Conservation (phyloP, 2,329 filamentous ascomycete species). For the Aureobasidium pullulans region DNA sequence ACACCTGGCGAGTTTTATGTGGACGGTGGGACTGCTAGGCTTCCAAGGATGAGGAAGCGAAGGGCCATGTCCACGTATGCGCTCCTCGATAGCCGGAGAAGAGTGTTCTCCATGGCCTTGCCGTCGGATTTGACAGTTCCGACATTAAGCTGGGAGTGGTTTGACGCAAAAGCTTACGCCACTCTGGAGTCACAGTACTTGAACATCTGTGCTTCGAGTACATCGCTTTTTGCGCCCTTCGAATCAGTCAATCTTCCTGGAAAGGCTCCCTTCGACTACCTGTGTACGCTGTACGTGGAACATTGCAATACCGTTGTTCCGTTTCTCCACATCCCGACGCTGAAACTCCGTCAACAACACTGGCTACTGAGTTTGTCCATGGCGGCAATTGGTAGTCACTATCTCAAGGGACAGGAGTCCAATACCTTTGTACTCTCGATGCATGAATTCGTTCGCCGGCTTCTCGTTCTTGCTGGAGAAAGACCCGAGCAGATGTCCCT, state of each 20-base stretch:
- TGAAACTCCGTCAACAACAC: not conserved
- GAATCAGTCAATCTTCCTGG: not conserved
- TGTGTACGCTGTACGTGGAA: not conserved
- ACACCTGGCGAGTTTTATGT: not conserved
- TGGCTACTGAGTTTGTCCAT: conserved; percentile 23
- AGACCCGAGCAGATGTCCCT: not conserved
- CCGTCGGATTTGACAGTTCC: not conserved
- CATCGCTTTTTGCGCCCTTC: not conserved
- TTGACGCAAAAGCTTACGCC: not conserved
- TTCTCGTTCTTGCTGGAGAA: not conserved
- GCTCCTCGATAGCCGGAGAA: not conserved
- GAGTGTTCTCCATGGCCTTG: not conserved
- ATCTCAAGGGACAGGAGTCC: conserved; percentile 13
- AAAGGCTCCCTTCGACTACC: not conserved
- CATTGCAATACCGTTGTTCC: not conserved
- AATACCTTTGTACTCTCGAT: conserved; percentile 12
- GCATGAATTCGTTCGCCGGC: conserved; percentile 15
- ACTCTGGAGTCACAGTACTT: not conserved
- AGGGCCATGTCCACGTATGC: not conserved
- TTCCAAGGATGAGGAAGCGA: not conserved
- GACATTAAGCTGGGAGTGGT: not conserved
- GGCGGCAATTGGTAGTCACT: conserved; percentile 23
- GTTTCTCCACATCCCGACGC: not conserved
- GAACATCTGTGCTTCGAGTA: not conserved
- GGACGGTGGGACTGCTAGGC: not conserved